These are phyloP conservation scores for Cryptococcus wingfieldii DNA, from an alignment of 1,284 basidiomycete genomes.

Conservation along the genomic window DNA sequence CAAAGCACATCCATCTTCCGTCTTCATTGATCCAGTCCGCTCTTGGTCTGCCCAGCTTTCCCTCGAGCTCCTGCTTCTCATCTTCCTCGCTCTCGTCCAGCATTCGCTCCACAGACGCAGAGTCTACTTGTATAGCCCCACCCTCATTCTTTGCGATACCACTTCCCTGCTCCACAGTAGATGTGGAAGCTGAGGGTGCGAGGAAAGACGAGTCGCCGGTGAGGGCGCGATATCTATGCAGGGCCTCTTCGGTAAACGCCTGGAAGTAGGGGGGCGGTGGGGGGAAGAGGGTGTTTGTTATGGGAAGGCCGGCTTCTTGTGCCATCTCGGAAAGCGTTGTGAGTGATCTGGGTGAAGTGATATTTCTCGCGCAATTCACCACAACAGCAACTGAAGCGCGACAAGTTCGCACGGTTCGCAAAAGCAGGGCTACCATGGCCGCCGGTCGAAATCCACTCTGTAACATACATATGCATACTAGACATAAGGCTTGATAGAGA, in stretches of 20 bases:
- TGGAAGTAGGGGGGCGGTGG: slow-evolving; percentile 43
- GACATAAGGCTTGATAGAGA: no score
- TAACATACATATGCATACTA: no score
- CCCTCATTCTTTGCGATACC: not conserved
- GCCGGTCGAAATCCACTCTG: no score
- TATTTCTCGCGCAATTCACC: no score
- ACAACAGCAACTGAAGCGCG: no score
- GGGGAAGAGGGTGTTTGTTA: slow-evolving; percentile 46
- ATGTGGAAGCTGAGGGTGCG: not conserved
- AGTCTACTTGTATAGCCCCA: not conserved
- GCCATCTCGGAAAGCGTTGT: no score
- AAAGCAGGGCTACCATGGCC: no score
- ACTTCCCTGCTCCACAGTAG: slow-evolving; percentile 12
- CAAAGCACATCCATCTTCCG: slow-evolving; percentile 19
- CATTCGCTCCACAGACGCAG: not conserved
- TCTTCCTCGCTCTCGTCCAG: slow-evolving; percentile 13
- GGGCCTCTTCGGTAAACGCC: slow-evolving; percentile 27
- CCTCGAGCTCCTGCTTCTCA: slow-evolving; percentile 15
- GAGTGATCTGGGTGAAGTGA: no score
- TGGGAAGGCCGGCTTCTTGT: slow-evolving; percentile 21
- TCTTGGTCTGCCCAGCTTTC: slow-evolving; percentile 24
- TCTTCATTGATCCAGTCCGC: slow-evolving; percentile 39
- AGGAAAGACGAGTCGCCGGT: slow-evolving; percentile 5
- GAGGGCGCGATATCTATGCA: slow-evolving; percentile 21
- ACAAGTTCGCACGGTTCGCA: no score